Conservation (phyloP, 805 yeast species). For the Ogataea zsoltii region DNA sequence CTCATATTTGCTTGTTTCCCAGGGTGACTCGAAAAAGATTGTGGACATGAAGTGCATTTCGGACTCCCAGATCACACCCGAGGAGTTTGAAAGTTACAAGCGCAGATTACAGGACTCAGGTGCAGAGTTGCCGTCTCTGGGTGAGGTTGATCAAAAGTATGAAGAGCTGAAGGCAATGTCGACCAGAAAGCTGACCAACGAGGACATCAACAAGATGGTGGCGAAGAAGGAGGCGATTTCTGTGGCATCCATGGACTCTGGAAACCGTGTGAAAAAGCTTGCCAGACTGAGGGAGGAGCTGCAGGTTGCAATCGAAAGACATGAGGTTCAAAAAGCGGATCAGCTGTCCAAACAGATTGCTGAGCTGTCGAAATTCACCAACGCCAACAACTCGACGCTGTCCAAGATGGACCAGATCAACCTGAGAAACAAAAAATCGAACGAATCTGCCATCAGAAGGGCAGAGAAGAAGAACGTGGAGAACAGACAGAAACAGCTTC, state of each 20-base stretch:
- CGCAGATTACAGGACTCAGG: constrained; percentile 60
- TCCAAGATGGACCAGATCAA: constrained; percentile 69
- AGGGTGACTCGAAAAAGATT: constrained; percentile 71
- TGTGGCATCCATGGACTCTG: constrained; percentile 57
- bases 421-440: constrained; percentile 80
- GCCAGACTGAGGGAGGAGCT: constrained; percentile 71
- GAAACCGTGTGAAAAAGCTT: constrained; percentile 75
- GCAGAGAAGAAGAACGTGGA: constrained; percentile 73
- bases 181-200: constrained; percentile 64
- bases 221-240: constrained; percentile 61
- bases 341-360: constrained; percentile 48
- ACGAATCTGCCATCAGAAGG: constrained; percentile 70
- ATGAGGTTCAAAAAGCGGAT: constrained; percentile 44
- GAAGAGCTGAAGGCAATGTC: constrained; percentile 64
- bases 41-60: constrained; percentile 80
- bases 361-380: constrained; percentile 37
- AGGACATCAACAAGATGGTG: constrained; percentile 78
- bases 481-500: constrained; percentile 46
- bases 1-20: constrained; percentile 69
- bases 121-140: constrained; percentile 58
- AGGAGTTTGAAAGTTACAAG: constrained; percentile 73
- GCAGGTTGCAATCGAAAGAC: constrained; percentile 68
- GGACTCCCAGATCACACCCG: constrained; percentile 68
- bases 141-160: constrained; percentile 64
- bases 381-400: constrained; percentile 37